These are phyloP conservation scores for Aspergillus sp. DNA, from an alignment of 2,329 filamentous ascomycete genomes.

Conservation along the genomic window DNA sequence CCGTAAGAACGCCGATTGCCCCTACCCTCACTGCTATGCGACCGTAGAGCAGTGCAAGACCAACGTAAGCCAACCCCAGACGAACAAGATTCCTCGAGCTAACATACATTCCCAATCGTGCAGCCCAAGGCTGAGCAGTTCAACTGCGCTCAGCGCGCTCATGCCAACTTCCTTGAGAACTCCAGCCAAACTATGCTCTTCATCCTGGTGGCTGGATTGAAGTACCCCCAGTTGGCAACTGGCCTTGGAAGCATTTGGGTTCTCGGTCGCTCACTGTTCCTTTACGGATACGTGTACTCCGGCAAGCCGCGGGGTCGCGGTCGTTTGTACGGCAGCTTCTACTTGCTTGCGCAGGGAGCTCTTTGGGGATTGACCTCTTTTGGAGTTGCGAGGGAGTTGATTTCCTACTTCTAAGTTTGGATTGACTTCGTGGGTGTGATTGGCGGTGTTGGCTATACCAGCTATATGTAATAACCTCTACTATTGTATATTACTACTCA, in stretches of 20 bases:
- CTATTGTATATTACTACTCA: not conserved
- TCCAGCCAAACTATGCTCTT: conserved; percentile 53
- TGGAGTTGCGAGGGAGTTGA: conserved; percentile 36
- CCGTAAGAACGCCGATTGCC: conserved; percentile 56
- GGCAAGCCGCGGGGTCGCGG: conserved; percentile 42
- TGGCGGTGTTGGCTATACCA: not conserved
- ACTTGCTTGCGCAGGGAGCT: conserved; percentile 44
- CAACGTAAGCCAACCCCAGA: conserved; percentile 36
- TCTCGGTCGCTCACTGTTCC: conserved; percentile 52
- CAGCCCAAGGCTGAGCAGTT: conserved; percentile 49
- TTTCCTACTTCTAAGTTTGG: conserved; percentile 23
- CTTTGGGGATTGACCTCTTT: conserved; percentile 44
- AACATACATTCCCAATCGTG: not conserved
- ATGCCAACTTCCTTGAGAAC: conserved; percentile 64
- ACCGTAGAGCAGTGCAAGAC: conserved; percentile 55
- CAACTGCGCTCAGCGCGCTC: conserved; percentile 58
- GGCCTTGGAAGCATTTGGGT: conserved; percentile 54
- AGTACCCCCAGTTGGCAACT: conserved; percentile 52
- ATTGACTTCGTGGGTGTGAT: not conserved
- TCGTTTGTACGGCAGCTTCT: conserved; percentile 35
- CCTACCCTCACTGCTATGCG: conserved; percentile 62
- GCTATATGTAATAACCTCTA: not conserved
- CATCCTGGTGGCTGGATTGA: conserved; percentile 57
- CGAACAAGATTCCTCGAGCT: conserved; percentile 29
- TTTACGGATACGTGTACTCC: conserved; percentile 49